Percentiles rank a stretch among this genome's conserved stretches.
These are phyloP conservation scores for Saccharata proteae DNA, from an alignment of 2,329 filamentous ascomycete genomes.

Conservation along the genomic window DNA sequence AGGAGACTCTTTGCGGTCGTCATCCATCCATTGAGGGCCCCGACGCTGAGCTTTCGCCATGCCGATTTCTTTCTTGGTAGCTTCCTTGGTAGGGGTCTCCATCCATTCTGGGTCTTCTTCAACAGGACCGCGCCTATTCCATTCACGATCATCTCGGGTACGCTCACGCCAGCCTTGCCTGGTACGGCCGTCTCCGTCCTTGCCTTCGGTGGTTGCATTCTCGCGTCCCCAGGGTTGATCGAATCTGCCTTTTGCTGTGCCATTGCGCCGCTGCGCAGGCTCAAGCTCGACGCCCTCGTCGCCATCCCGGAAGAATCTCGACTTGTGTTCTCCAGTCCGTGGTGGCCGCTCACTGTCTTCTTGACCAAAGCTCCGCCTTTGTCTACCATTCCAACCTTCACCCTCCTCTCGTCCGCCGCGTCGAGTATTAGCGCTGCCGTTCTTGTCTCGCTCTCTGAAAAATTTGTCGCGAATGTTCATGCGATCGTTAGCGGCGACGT, in stretches of 20 bases:
- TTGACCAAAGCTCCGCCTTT: constrained; percentile 60
- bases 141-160: constrained; percentile 36
- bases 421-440: constrained; percentile 24
- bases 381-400: constrained; percentile 65
- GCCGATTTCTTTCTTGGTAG: constrained; percentile 48
- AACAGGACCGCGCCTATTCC: constrained; percentile 43
- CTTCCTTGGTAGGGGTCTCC: constrained; percentile 3
- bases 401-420: constrained; percentile 39
- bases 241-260: constrained; percentile 50
- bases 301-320: constrained; percentile 38
- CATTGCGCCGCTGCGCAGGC: constrained; percentile 49
- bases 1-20: constrained; percentile 52
- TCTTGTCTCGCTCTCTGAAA: constrained; percentile 30
- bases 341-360: constrained; percentile 62
- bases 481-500: constrained; percentile 17
- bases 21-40: constrained; percentile 73
- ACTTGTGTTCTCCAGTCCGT: constrained; percentile 35
- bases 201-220: constrained; percentile 26
- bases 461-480: constrained; percentile 25
- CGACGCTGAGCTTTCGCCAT: constrained; percentile 6
- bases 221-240: constrained; percentile 63
- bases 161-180: constrained; percentile 50
- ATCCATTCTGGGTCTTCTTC: constrained; percentile 13
- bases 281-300: constrained; percentile 43
- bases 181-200: constrained; percentile 35